phyloP scores from a whole-genome alignment of 2,329 filamentous ascomycete genomes.

The Cyanodermella asteris region DNA sequence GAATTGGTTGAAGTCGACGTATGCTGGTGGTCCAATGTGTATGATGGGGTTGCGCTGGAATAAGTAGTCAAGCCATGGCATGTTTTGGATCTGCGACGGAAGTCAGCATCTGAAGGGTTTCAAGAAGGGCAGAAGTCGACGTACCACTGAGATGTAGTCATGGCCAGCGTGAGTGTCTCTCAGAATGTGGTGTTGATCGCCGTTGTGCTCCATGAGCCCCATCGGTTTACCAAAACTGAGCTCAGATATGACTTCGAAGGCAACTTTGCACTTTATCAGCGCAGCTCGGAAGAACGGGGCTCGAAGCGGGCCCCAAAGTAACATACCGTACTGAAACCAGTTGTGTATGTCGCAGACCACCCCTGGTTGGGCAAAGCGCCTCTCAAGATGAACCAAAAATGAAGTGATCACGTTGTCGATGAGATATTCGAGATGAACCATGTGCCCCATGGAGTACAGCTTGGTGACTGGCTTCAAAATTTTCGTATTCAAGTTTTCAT shows the following conservation, averaged over 20 bases:
- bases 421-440: not conserved
- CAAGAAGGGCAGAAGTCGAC: not conserved
- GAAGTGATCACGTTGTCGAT: not conserved
- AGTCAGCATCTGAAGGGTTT: not conserved
- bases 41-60: not conserved
- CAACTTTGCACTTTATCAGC: conserved; percentile 1
- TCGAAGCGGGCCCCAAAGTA: not conserved
- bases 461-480: not conserved
- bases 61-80: not conserved
- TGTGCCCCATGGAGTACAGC: conserved; percentile 1
- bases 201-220: not conserved
- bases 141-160: conserved; percentile 1
- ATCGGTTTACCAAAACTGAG: not conserved
- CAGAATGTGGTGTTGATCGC: not conserved
- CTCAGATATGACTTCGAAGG: conserved; percentile 1
- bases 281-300: not conserved
- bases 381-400: not conserved
- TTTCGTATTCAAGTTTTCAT: not conserved
- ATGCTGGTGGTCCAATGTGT: not conserved
- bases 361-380: not conserved
- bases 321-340: conserved; percentile 1
- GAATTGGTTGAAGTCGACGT: not conserved
- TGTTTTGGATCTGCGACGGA: not conserved
- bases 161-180: not conserved
- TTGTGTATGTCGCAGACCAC: not conserved